phyloP scores from a whole-genome alignment of 345 rosid genomes.

The Eucalyptus pauciflora region DNA sequence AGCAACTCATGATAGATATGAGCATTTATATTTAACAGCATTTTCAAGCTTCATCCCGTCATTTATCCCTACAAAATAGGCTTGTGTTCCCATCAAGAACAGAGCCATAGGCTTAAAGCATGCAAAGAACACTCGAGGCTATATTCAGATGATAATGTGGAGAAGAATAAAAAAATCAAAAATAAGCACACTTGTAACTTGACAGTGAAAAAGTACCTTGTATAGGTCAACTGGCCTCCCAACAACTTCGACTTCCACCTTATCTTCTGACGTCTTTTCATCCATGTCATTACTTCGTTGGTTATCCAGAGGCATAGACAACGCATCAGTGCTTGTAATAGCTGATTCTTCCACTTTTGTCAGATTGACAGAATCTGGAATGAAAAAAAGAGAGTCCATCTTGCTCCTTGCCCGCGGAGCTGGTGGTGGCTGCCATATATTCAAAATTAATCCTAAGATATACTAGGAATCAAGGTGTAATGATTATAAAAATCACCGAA shows the following conservation, averaged over 20 bases:
- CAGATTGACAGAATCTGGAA: constrained; percentile 50
- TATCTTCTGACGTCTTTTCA: constrained; percentile 34
- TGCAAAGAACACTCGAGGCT: background rate
- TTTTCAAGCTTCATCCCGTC: background rate
- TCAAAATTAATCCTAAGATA: background rate
- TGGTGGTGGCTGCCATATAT: constrained; percentile 58
- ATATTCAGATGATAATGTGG: background rate
- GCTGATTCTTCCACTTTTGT: constrained; percentile 30
- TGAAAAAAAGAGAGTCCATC: constrained; percentile 77
- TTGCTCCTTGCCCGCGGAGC: constrained; percentile 73
- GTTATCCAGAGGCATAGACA: constrained; percentile 4
- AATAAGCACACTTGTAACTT: background rate
- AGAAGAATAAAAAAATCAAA: background rate
- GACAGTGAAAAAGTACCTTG: constrained; percentile 37
- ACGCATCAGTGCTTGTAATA: constrained; percentile 10
- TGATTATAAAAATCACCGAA: background rate
- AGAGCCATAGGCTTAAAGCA: background rate
- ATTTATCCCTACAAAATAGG: background rate
- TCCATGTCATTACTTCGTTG: constrained; percentile 18
- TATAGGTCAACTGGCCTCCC: constrained; percentile 97
- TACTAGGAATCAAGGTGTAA: background rate
- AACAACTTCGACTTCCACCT: constrained; percentile 60
- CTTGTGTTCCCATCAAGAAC: background rate
- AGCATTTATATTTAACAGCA: background rate
- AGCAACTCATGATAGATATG: background rate